Conservation (phyloP, 805 yeast species). For the Candida qinlingensis region DNA sequence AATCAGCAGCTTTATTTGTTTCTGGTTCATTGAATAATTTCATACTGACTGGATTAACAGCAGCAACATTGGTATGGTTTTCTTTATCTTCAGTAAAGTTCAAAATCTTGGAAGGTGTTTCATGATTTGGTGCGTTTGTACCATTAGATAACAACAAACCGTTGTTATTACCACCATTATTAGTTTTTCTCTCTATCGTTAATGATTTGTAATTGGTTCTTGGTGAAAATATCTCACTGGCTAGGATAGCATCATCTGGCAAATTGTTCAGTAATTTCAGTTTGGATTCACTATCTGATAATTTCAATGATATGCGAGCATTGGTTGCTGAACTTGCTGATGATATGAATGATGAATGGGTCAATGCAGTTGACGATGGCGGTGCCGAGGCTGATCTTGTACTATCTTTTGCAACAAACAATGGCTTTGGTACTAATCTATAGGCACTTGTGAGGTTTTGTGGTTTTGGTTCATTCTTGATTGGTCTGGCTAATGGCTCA, state of each 20-base stretch:
- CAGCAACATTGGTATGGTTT: background rate
- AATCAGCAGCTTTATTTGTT: background rate
- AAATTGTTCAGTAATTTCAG: conserved; percentile 34
- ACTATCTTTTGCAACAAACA: conserved; percentile 31
- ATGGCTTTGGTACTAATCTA: conserved; percentile 59
- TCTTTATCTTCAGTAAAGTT: conserved; percentile 7
- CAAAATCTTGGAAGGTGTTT: conserved; percentile 11
- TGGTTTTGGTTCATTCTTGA: conserved; percentile 48
- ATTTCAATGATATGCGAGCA: conserved; percentile 4
- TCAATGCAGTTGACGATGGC: background rate
- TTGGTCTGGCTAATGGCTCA: conserved; percentile 44
- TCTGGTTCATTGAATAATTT: conserved; percentile 5
- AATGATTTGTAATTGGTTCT: conserved; percentile 48
- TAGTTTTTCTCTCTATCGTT: conserved; percentile 39
- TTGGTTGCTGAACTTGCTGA: conserved; percentile 7
- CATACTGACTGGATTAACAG: no score
- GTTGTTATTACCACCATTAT: background rate
- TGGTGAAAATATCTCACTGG: conserved; percentile 70
- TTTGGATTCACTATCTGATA: conserved; percentile 8
- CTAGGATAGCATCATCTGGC: conserved; percentile 63
- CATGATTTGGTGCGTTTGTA: background rate
- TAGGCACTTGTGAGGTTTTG: conserved; percentile 57
- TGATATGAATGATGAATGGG: background rate
- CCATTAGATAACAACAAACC: no score
- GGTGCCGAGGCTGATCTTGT: background rate